Base-by-base conservation (phyloP, 805 yeast genomes). In the Starmerella sp. region DNA sequence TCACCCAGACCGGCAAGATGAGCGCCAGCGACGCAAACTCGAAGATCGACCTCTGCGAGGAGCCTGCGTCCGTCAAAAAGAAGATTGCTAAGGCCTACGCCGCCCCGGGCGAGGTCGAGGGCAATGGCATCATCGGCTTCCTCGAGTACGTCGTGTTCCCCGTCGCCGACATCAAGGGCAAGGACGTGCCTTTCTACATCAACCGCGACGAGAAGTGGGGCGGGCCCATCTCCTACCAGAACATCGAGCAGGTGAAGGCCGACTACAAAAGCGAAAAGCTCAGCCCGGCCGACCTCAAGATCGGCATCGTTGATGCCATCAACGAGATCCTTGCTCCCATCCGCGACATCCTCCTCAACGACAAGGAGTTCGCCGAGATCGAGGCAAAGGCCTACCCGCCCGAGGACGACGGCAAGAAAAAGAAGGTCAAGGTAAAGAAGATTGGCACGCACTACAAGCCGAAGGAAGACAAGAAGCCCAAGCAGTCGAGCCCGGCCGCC, bases 21-120 rank as follows among this genome's bases (percentile, higher is more conserved):
- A 87, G 96, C 64, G 96, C 98, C 2, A 87, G 96, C 37, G 98
- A 93, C 74, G 97, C 98, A 64, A 93, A 89, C 76, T 90, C 97
- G 55, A 93, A 93, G 73, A 89, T 93, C 60, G 98, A 93, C 67
- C 70, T 93, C 38, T 73, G 90, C 58, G 99, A 93, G 70, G 91
- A 84, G 48, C 95, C 96, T 63, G 85, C 85, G 67, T 71, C 73
- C 35, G 93, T 93, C 55, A 84, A 82, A 73, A 91, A 91, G 82
- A 93, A 93, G 78, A 81, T 93, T 64, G 80, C 81, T 63, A 79
- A 86, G 65, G 98, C 99, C 1, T 91, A 78, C 76, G 93, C 97
- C 74, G 90, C 95, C 29, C 96, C 97, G 30, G 97, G 97, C 66
- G 83, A 77, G 59, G 83, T 89, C 45, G 93, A 84, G 63, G 95